phyloP scores from a whole-genome alignment of 306 rosid genomes.

The Pachyrhizus erosus region DNA sequence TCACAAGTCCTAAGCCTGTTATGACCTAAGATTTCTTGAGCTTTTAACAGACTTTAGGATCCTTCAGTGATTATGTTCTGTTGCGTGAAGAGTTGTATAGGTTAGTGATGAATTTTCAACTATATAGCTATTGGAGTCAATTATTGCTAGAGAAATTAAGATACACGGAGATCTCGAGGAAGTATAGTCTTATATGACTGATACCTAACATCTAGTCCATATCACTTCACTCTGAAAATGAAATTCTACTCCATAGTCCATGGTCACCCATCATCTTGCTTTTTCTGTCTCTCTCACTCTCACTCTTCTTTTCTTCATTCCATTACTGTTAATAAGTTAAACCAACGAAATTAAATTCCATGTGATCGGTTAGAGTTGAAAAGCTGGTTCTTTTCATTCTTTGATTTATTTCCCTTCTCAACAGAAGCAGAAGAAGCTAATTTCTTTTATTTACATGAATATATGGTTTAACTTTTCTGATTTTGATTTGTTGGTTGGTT shows the following conservation, averaged over 20 bases:
- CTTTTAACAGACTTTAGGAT: neutral
- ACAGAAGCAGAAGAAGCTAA: neutral
- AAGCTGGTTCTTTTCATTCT: neutral
- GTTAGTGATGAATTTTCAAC: conserved; percentile 32
- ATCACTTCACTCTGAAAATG: conserved; percentile 51
- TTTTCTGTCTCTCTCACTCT: conserved; percentile 28
- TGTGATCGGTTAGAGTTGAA: conserved; percentile 30
- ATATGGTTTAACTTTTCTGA: neutral
- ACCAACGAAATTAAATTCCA: conserved; percentile 54
- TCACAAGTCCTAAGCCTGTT: too few species aligned
- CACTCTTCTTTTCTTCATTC: conserved; percentile 16
- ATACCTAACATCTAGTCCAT: conserved; percentile 48
- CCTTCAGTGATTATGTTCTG: neutral
- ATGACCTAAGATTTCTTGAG: neutral
- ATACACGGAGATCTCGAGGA: conserved; percentile 39
- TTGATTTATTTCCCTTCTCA: neutral
- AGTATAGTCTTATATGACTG: conserved; percentile 40
- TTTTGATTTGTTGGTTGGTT: neutral
- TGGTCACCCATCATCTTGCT: conserved; percentile 43
- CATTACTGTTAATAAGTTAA: conserved; percentile 65
- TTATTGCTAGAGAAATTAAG: conserved; percentile 30
- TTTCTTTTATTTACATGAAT: neutral
- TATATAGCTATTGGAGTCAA: conserved; percentile 24
- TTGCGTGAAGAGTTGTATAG: neutral
- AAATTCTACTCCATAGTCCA: conserved; percentile 43